Evolutionary conservation across 768 basidiomycete species (phyloP).

Genomic region (Lactarius indigo): DNA sequence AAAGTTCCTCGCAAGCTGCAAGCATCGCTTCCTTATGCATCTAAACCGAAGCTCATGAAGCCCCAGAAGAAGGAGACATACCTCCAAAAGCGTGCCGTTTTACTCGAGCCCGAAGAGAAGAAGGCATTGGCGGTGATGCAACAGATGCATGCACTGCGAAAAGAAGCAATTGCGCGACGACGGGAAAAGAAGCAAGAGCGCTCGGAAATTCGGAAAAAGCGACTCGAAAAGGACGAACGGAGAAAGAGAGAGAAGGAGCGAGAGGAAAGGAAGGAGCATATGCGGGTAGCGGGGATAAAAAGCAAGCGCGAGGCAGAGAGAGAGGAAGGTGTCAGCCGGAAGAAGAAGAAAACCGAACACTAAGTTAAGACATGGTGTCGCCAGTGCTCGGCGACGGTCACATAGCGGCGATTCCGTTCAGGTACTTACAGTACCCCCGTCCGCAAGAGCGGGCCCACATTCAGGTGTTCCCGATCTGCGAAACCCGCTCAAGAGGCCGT

Average conservation of each 20-base stretch:
- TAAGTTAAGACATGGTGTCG: neutral
- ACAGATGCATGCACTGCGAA: conserved; percentile 88
- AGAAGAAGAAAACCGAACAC: conserved; percentile 46
- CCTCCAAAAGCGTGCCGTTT: conserved; percentile 89
- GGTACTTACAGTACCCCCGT: neutral
- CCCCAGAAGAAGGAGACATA: conserved; percentile 78
- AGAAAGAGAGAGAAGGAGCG: conserved; percentile 63
- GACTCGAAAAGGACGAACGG: conserved; percentile 65
- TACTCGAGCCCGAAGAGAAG: conserved; percentile 94
- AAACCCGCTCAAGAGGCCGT: neutral
- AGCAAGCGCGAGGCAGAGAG: conserved; percentile 60
- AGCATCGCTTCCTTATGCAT: conserved; percentile 83
- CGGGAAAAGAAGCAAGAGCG: conserved; percentile 86
- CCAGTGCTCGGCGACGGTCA: neutral
- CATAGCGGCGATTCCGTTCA: neutral
- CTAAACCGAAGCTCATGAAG: conserved; percentile 83
- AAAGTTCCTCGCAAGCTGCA: conserved; percentile 89
- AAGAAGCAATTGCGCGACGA: conserved; percentile 76
- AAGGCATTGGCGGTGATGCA: conserved; percentile 87
- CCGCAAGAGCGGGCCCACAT: neutral
- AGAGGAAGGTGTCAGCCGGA: conserved; percentile 55
- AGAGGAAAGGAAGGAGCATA: conserved; percentile 72
- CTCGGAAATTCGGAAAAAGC: conserved; percentile 64
- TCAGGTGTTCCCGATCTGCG: neutral
- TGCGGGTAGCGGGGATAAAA: conserved; percentile 69